Evolutionary conservation across 2,329 filamentous ascomycete species (phyloP).

Genomic region (Hypoxylon sp.): DNA sequence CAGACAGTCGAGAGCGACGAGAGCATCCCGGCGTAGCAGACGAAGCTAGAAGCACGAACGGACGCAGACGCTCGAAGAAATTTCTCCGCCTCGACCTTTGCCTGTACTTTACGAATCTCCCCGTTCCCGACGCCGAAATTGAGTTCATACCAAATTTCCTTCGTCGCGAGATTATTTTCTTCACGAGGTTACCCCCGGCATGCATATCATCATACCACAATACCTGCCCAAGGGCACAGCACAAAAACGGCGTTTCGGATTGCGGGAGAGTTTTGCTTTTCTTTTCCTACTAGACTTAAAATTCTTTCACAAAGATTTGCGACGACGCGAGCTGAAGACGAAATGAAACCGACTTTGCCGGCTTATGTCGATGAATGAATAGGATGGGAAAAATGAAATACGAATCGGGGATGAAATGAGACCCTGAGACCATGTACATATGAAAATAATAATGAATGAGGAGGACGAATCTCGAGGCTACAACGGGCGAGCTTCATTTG

Average conservation of each 20-base stretch:
- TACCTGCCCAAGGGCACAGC: conserved; percentile 26
- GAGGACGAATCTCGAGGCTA: conserved; percentile 4
- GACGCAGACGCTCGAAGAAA: background rate
- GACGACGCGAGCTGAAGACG: conserved; percentile 17
- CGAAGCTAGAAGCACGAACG: conserved; percentile 17
- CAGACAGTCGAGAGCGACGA: conserved; percentile 49
- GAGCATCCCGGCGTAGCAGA: conserved; percentile 43
- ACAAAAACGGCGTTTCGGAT: conserved; percentile 48
- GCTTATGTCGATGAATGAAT: conserved; percentile 13
- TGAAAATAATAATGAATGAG: conserved; percentile 28
- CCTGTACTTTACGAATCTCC: conserved; percentile 27
- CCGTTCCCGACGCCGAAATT: conserved; percentile 13
- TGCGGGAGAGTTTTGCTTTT: conserved; percentile 24
- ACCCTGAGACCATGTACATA: conserved; percentile 36
- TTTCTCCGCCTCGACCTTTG: conserved; percentile 9
- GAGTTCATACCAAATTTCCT: conserved; percentile 20
- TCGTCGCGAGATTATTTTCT: conserved; percentile 15
- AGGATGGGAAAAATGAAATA: conserved; percentile 19
- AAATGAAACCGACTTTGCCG: conserved; percentile 15
- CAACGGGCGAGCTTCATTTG: conserved; percentile 7
- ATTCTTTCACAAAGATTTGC: conserved; percentile 31
- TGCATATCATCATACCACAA: conserved; percentile 30
- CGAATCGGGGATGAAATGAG: conserved; percentile 16
- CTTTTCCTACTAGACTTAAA: conserved; percentile 25
- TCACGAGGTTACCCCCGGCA: conserved; percentile 9